Evolutionary conservation across 2,329 filamentous ascomycete species (phyloP).

Genomic region (Dactylonectria estremocensis): DNA sequence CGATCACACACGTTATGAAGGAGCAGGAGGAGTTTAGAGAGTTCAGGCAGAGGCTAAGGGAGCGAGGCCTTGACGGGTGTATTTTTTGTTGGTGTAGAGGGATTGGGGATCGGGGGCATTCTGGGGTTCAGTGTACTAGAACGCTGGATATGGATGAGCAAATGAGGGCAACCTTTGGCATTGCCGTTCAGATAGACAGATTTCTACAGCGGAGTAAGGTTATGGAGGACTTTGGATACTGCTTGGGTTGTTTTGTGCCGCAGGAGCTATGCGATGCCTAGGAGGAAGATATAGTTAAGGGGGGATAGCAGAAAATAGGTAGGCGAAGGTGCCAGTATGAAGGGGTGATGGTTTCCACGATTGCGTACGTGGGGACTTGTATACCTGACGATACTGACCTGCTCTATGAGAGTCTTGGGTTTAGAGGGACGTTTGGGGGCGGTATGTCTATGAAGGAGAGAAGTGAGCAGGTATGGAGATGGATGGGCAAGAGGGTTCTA

Average conservation of each 20-base stretch:
- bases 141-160: neutral
- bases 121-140: neutral
- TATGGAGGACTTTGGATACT: conserved; percentile 7
- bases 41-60: conserved; percentile 1
- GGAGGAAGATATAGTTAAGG: conserved; percentile 2
- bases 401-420: neutral
- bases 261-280: conserved; percentile 4
- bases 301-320: neutral
- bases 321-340: conserved; percentile 3
- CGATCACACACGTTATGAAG: neutral
- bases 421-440: neutral
- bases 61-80: neutral
- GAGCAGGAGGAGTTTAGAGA: neutral
- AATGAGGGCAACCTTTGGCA: neutral
- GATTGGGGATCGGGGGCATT: neutral
- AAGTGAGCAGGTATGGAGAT: neutral
- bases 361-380: neutral
- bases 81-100: neutral
- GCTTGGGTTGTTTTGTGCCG: neutral
- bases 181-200: neutral
- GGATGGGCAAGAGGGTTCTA: neutral
- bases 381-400: neutral
- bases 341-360: neutral
- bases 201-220: neutral
- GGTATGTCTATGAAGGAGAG: neutral